phyloP scores from a whole-genome alignment of 768 basidiomycete genomes.

The Pulveroboletus sp. region DNA sequence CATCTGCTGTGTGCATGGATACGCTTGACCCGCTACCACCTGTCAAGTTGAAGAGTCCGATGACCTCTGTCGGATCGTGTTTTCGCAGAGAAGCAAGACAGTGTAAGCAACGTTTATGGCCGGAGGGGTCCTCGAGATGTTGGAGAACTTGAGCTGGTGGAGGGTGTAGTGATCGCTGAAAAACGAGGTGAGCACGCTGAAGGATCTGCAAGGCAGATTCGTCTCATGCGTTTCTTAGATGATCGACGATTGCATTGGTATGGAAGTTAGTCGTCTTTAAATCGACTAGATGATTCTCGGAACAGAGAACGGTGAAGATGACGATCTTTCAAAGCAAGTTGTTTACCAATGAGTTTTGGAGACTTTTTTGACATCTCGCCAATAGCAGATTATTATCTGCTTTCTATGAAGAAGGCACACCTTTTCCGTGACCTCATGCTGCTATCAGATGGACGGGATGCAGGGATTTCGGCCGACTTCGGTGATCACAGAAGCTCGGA shows the following conservation, averaged over 20 bases:
- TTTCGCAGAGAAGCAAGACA: constrained; percentile 86
- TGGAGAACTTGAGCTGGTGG: constrained; percentile 88
- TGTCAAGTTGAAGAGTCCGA: constrained; percentile 95
- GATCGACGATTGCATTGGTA: constrained; percentile 64
- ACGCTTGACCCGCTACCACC: constrained; percentile 95
- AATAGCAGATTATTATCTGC: constrained; percentile 56
- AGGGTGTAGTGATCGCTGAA: constrained; percentile 90
- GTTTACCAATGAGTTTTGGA: background rate
- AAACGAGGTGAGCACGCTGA: constrained; percentile 45
- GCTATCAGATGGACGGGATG: background rate
- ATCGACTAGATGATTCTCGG: constrained; percentile 67
- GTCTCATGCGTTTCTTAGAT: constrained; percentile 40
- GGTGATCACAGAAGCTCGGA: background rate
- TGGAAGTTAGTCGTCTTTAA: constrained; percentile 62
- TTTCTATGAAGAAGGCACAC: constrained; percentile 69
- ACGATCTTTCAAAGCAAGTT: constrained; percentile 83
- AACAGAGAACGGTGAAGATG: constrained; percentile 89
- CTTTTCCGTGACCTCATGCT: constrained; percentile 50
- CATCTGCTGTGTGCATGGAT: constrained; percentile 83
- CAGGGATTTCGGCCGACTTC: too few relatives aligned
- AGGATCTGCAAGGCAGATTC: background rate
- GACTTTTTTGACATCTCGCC: background rate
- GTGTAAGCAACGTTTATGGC: constrained; percentile 87
- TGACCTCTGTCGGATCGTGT: constrained; percentile 87
- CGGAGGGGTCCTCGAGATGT: constrained; percentile 91